phyloP scores from a whole-genome alignment of 192 early-diverging fungal species.

The Podila clonocystis region DNA sequence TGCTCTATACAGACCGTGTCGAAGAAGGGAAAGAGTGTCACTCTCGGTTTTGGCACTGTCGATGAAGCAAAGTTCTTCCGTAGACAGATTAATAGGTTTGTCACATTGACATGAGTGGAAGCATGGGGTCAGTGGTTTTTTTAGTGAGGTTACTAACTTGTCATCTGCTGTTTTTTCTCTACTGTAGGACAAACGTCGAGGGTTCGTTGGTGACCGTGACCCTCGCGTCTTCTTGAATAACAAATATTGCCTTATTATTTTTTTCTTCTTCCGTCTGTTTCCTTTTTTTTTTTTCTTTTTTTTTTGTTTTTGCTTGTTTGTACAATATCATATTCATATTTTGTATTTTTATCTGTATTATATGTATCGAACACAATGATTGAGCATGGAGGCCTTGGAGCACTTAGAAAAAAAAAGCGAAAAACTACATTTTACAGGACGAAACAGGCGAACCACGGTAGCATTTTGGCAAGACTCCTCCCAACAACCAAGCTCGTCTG shows the following conservation, averaged over 20 bases:
- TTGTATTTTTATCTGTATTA: neutral
- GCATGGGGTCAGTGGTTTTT: neutral
- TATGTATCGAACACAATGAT: too few species aligned
- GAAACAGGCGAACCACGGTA: too few species aligned
- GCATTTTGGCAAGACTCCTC: too few species aligned
- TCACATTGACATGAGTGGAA: neutral
- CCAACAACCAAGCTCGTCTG: too few species aligned
- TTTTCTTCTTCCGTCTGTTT: neutral
- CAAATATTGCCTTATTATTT: neutral
- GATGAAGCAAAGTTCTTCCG: conserved; percentile 52
- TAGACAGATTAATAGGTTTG: conserved; percentile 56
- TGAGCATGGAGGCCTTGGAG: too few species aligned
- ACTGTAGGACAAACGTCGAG: conserved; percentile 33
- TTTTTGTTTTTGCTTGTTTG: neutral
- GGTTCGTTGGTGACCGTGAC: conserved; percentile 48
- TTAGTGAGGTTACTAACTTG: neutral
- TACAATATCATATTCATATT: neutral
- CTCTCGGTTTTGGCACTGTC: conserved; percentile 36
- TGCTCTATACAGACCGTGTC: conserved; percentile 16
- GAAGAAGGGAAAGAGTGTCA: conserved; percentile 19
- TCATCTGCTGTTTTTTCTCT: neutral
- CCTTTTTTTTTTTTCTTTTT: neutral
- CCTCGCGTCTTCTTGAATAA: conserved; percentile 28
- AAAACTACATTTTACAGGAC: too few species aligned
- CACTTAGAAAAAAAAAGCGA: too few species aligned